These are phyloP conservation scores for Melanopsichium pennsylvanicum DNA, from an alignment of 1,284 basidiomycete species.

Conservation along the genomic window DNA sequence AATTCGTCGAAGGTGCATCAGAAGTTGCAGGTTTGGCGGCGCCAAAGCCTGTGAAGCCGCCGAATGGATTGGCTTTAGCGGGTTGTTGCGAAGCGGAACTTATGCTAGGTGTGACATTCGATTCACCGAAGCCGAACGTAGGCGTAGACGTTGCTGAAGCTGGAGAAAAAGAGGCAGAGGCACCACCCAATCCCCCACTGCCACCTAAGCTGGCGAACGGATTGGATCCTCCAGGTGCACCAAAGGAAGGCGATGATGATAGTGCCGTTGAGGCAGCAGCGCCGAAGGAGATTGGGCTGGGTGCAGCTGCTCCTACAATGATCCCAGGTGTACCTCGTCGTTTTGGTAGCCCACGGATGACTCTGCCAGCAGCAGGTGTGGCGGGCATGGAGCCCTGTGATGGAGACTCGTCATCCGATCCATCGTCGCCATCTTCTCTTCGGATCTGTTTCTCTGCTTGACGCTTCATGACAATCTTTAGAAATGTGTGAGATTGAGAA, in stretches of 20 bases:
- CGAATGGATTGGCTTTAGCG: constrained; percentile 29
- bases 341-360: constrained; percentile 39
- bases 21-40: constrained; percentile 27
- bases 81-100: constrained; percentile 8
- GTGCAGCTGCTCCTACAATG: constrained; percentile 7
- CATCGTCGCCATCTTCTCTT: constrained; percentile 40
- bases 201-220: constrained; percentile 30
- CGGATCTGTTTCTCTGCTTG: constrained; percentile 48
- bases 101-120: not conserved
- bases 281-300: constrained; percentile 11
- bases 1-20: constrained; percentile 5
- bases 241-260: constrained; percentile 8
- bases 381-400: constrained; percentile 27
- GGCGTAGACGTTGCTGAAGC: constrained; percentile 9
- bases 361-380: constrained; percentile 28
- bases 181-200: constrained; percentile 9
- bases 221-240: constrained; percentile 19
- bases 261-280: constrained; percentile 6
- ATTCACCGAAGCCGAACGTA: constrained; percentile 26
- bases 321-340: constrained; percentile 17
- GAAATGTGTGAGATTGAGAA: not conserved
- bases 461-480: constrained; percentile 43
- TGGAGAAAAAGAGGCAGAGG: constrained; percentile 8
- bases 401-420: constrained; percentile 35
- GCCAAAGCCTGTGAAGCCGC: constrained; percentile 24